phyloP scores from a whole-genome alignment of 768 basidiomycete genomes.

The Naematelia aurantialba region DNA sequence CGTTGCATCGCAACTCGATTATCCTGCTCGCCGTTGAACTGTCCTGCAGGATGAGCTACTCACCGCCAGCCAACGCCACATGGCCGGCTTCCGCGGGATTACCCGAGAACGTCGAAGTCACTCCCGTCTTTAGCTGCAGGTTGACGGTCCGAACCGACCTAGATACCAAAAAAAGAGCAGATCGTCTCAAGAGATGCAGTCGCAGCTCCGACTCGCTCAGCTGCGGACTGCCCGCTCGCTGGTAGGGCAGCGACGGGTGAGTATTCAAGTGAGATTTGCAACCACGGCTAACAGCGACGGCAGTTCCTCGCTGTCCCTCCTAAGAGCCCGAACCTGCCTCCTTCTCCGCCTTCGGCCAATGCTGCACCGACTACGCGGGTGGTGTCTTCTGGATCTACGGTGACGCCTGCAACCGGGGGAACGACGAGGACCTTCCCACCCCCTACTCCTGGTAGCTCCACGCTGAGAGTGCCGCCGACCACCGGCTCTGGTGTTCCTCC shows the following conservation, averaged over 20 bases:
- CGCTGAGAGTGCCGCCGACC: neutral
- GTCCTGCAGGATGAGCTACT: no score
- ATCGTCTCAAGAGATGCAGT: constrained; percentile 20
- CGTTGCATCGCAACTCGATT: no score
- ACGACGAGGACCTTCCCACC: neutral
- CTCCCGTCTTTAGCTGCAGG: no score
- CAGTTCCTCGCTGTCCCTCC: constrained; percentile 32
- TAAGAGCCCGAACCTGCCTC: constrained; percentile 1
- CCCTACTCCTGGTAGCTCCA: neutral
- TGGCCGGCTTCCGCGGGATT: neutral
- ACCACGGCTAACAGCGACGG: no score
- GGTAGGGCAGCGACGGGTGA: constrained; percentile 26
- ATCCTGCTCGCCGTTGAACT: no score
- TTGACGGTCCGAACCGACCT: neutral
- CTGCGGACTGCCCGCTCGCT: constrained; percentile 17
- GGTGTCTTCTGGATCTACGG: neutral
- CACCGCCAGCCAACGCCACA: neutral
- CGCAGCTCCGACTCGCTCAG: constrained; percentile 22
- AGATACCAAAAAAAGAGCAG: neutral
- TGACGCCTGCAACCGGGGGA: neutral
- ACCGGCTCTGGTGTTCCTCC: constrained; percentile 5
- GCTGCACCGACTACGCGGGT: neutral
- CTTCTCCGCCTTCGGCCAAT: constrained; percentile 13
- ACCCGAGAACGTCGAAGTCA: neutral
- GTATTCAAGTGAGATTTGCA: constrained; percentile 4